Base-by-base conservation (phyloP, 2,329 filamentous ascomycete genomes). In the Colletotrichum sojae region DNA sequence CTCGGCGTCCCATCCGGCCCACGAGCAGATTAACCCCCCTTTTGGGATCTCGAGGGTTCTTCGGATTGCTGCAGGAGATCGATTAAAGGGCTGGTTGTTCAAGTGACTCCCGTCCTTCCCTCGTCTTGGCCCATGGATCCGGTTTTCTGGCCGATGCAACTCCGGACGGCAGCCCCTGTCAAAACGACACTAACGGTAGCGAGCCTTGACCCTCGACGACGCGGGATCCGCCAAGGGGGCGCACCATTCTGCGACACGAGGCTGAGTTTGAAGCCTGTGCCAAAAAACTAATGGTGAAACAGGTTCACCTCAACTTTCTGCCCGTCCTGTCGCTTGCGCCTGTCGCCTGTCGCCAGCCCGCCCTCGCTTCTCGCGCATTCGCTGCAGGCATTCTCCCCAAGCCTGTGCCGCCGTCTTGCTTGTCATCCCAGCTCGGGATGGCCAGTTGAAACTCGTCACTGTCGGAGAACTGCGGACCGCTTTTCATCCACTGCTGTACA, bases 231-330 rank as follows among this genome's bases (percentile, higher is more conserved):
- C 61, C 61, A 65, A 55, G 61, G 65, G 48, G 66, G 60, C 40
- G 55, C 66, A 39, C 51, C 56, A 58, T 63, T 45, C 57, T 70
- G 67, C 46, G 57, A 70, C 67, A 61, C 43, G 63, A 70, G 67
- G 67, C 67, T 61, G 53, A 62, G 67, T 70, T 70, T 70, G 63
- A 70, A 70, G 67, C 67, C 67, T 67, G 67, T 67, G 63, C 67
- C 67, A 63, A 70, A 67, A 54, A 20, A 5, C 12, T 25, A 8
- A 63, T 70, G 67, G 67, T 70, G 67, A 70, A 70, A 70, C 67
- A 70, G 53, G 36, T 63, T 70, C 63, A 70, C 67, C 67, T 70
- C 63, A 46, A 61, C 67, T 63, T 58, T 51, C 60, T 45, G 55
- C 54, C 54, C 36, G 36, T 67, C 63, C 60, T 67, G 55, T 69